These are phyloP conservation scores for Pichia californica DNA, from an alignment of 805 yeast genomes.

Conservation along the genomic window DNA sequence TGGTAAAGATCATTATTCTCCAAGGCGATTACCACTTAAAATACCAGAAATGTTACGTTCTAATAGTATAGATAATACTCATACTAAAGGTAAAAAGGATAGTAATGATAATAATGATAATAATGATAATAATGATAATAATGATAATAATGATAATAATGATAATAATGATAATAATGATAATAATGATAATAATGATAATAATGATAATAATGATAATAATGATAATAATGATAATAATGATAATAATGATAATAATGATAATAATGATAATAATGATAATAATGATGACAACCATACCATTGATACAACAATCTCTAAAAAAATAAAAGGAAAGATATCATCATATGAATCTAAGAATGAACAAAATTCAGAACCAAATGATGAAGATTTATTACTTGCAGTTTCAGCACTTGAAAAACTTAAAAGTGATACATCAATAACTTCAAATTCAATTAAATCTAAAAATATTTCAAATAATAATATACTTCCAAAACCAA, in stretches of 20 bases:
- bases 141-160: background rate
- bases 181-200: background rate
- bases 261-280: too few relatives aligned
- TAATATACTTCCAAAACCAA: background rate
- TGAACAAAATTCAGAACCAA: too few relatives aligned
- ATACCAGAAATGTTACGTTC: constrained; percentile 10
- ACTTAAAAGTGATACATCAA: constrained; percentile 14
- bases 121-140: background rate
- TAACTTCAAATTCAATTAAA: constrained; percentile 1
- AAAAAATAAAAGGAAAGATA: background rate
- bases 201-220: background rate
- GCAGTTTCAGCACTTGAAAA: constrained; percentile 30
- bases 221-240: background rate
- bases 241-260: too few relatives aligned
- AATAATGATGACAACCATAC: too few relatives aligned
- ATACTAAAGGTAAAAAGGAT: background rate
- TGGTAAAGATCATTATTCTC: background rate
- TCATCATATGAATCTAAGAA: background rate
- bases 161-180: background rate
- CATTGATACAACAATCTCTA: too few relatives aligned
- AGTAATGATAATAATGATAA: too few relatives aligned
- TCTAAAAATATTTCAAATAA: background rate
- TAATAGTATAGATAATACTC: background rate
- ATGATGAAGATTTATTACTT: constrained; percentile 15
- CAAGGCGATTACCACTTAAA: constrained; percentile 8